Conservation (phyloP, 192 early-diverging fungal genomes). For the Coemansia sp. region DNA sequence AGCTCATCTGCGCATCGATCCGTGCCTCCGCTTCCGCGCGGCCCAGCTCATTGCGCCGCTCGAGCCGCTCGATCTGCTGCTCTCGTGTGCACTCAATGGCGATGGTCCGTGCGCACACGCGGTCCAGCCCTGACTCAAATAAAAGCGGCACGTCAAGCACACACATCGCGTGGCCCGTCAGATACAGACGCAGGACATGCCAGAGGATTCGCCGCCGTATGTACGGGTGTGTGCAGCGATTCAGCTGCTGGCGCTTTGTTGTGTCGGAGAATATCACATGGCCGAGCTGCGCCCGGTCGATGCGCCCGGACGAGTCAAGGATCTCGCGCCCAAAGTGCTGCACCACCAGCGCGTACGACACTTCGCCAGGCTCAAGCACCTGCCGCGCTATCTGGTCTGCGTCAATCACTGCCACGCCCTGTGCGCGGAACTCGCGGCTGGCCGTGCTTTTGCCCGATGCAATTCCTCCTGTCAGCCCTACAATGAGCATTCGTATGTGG, state of each 20-base stretch:
- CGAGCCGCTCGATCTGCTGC: slow-evolving; percentile 73
- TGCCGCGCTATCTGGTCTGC: slow-evolving; percentile 88
- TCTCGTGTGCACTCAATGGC: slow-evolving; percentile 75
- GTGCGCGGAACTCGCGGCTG: slow-evolving; percentile 58
- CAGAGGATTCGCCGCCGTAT: slow-evolving; percentile 81
- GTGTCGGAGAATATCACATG: slow-evolving; percentile 76
- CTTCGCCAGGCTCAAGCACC: slow-evolving; percentile 74
- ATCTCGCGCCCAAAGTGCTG: slow-evolving; percentile 72
- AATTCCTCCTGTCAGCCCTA: slow-evolving; percentile 96
- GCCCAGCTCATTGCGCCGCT: slow-evolving; percentile 64
- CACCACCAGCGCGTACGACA: slow-evolving; percentile 71
- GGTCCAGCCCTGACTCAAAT: slow-evolving; percentile 78
- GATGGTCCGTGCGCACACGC: slow-evolving; percentile 65
- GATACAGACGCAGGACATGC: slow-evolving; percentile 64
- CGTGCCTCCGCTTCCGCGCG: slow-evolving; percentile 62
- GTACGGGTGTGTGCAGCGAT: slow-evolving; percentile 83
- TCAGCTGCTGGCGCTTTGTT: slow-evolving; percentile 68
- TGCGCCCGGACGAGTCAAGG: slow-evolving; percentile 53
- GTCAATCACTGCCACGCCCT: slow-evolving; percentile 78
- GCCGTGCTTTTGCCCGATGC: slow-evolving; percentile 91
- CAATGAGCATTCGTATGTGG: slow-evolving; percentile 81
- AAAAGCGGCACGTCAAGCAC: slow-evolving; percentile 94
- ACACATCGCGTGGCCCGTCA: slow-evolving; percentile 65
- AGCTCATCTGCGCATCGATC: slow-evolving; percentile 80
- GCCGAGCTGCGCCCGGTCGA: slow-evolving; percentile 79